A percentile compares a stretch with the other conserved stretches of the same genome.
These are phyloP conservation scores for Fomitopsis pinicola DNA, from an alignment of 1,284 basidiomycete genomes.

Conservation along the genomic window DNA sequence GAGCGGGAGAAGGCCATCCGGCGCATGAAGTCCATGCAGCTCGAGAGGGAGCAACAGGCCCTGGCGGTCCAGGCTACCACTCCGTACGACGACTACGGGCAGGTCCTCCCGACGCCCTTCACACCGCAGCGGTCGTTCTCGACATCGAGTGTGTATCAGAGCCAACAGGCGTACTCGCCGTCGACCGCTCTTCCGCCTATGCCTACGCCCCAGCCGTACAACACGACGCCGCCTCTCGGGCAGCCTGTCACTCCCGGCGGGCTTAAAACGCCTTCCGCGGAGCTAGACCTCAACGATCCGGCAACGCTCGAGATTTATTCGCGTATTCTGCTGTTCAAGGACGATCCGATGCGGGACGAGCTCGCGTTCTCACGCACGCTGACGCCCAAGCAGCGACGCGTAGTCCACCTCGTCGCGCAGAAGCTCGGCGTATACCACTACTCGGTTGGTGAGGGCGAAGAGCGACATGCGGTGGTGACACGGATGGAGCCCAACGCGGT, in stretches of 20 bases:
- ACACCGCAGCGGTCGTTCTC: slow-evolving; percentile 65
- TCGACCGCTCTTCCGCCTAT: slow-evolving; percentile 54
- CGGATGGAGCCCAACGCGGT: slow-evolving; percentile 77
- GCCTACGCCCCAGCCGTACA: slow-evolving; percentile 54
- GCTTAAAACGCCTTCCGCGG: slow-evolving; percentile 50
- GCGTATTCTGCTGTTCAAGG: slow-evolving; percentile 94
- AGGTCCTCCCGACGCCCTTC: slow-evolving; percentile 44
- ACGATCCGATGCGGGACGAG: slow-evolving; percentile 97
- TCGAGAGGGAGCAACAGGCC: slow-evolving; percentile 72
- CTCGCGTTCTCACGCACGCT: slow-evolving; percentile 90
- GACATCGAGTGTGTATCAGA: slow-evolving; percentile 51
- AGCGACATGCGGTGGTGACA: slow-evolving; percentile 90
- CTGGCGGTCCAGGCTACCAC: slow-evolving; percentile 28
- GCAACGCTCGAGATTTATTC: slow-evolving; percentile 97
- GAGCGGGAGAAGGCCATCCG: slow-evolving; percentile 99
- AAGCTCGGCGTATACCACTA: slow-evolving; percentile 95
- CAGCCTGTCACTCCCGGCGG: slow-evolving; percentile 54
- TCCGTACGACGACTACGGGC: slow-evolving; percentile 68
- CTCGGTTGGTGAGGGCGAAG: slow-evolving; percentile 90
- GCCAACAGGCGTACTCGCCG: slow-evolving; percentile 45
- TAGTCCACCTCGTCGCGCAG: slow-evolving; percentile 95
- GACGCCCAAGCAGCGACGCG: slow-evolving; percentile 80
- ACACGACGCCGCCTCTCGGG: slow-evolving; percentile 36
- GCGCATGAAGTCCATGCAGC: slow-evolving; percentile 94
- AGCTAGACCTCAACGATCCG: slow-evolving; percentile 95